These are phyloP conservation scores for Chrysosporium keratinophilum DNA, from an alignment of 2,329 filamentous ascomycete genomes.

Conservation along the genomic window DNA sequence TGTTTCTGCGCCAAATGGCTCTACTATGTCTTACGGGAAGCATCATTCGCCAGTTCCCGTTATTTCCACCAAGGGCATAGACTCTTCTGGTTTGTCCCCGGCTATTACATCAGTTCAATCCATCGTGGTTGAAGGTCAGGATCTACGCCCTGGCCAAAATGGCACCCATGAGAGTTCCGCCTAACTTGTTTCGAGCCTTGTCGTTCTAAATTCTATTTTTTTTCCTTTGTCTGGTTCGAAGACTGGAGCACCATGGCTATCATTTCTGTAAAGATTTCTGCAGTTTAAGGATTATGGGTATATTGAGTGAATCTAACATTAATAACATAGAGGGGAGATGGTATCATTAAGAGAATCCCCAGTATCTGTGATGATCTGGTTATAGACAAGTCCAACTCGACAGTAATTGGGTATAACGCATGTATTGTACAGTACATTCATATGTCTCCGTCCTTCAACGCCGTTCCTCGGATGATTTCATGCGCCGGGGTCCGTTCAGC, in stretches of 20 bases:
- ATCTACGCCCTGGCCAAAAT: neutral
- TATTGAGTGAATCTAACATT: neutral
- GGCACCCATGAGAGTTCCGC: neutral
- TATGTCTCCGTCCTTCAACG: too few relatives aligned
- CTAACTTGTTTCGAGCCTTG: neutral
- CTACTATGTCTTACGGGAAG: neutral
- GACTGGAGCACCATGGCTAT: neutral
- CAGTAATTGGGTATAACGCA: neutral
- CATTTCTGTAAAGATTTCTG: neutral
- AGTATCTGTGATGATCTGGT: too few relatives aligned
- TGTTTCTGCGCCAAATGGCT: neutral
- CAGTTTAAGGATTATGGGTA: neutral
- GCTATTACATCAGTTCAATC: neutral
- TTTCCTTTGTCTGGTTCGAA: neutral
- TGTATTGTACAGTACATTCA: neutral
- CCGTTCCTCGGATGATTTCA: too few relatives aligned
- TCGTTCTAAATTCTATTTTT: neutral
- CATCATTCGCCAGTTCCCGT: neutral
- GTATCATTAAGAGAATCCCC: neutral
- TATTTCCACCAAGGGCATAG: neutral
- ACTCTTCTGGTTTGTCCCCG: too few relatives aligned
- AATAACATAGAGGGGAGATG: neutral
- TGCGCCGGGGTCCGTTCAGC: too few relatives aligned
- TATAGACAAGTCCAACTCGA: too few relatives aligned
- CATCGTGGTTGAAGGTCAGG: neutral